phyloP scores from a whole-genome alignment of 306 rosid species.

The Arachis hypogaea region DNA sequence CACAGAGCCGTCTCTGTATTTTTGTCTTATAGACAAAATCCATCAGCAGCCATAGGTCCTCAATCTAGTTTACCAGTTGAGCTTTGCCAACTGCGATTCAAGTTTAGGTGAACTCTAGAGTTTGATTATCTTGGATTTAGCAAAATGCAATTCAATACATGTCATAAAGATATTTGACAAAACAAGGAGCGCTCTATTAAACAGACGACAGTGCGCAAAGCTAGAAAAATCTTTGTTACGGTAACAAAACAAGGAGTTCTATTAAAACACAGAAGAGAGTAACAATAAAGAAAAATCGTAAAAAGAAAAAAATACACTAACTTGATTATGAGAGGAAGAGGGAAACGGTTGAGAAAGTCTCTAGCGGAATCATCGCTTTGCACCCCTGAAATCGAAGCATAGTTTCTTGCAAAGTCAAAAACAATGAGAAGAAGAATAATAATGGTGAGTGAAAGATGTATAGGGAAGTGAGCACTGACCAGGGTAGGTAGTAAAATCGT shows the following conservation, averaged over 20 bases:
- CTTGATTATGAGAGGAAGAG: slow-evolving; percentile 75
- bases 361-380: slow-evolving; percentile 67
- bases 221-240: too few species aligned
- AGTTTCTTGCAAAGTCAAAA: background rate
- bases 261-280: too few species aligned
- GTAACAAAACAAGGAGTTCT: too few species aligned
- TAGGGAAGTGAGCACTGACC: slow-evolving; percentile 46
- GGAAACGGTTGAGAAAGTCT: slow-evolving; percentile 74
- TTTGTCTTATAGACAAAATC: too few species aligned
- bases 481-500: slow-evolving; percentile 64
- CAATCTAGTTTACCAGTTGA: background rate
- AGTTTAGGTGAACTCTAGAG: background rate
- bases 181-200: too few species aligned
- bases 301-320: slow-evolving; percentile 10
- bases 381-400: slow-evolving; percentile 57
- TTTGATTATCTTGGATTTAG: background rate
- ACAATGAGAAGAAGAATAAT: background rate
- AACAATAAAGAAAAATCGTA: too few species aligned
- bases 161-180: background rate
- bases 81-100: background rate
- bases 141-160: slow-evolving; percentile 29
- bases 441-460: background rate
- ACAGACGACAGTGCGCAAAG: too few species aligned
- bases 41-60: too few species aligned
- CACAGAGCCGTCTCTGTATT: too few species aligned